These are phyloP conservation scores for Brachypodium distachyon DNA, from an alignment of 202 grass and related monocot genomes.

Conservation along the genomic window DNA sequence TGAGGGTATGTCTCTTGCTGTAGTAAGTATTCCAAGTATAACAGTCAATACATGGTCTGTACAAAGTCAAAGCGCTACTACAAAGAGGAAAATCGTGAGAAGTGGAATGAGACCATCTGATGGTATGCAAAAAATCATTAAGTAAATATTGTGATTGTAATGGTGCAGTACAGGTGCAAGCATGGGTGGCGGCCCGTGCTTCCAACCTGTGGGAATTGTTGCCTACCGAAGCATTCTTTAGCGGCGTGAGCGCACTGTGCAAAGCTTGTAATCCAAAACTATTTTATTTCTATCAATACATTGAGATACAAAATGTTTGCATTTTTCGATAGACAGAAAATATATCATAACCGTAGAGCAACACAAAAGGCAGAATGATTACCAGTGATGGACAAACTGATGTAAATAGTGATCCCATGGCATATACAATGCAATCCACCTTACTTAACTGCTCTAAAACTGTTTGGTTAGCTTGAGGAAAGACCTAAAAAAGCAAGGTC, in stretches of 20 bases:
- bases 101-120: neutral
- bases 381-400: conserved; percentile 94
- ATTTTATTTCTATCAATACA: neutral
- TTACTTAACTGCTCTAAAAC: conserved; percentile 84
- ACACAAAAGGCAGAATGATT: conserved; percentile 13
- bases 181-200: neutral
- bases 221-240: neutral
- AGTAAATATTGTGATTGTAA: neutral
- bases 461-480: conserved; percentile 69
- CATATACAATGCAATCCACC: conserved; percentile 92
- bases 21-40: neutral
- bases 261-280: neutral
- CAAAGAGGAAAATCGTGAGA: neutral
- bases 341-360: neutral
- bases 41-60: neutral
- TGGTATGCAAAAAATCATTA: neutral
- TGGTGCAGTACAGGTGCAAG: neutral
- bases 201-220: neutral
- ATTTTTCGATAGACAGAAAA: neutral
- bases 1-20: too few species aligned
- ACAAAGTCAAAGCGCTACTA: neutral
- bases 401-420: conserved; percentile 94
- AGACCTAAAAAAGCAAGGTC: conserved; percentile 54
- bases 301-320: neutral
- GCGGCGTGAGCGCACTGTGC: too few species aligned